A percentile compares a stretch with the other conserved stretches of the same genome.
Evolutionary conservation across 1,284 basidiomycete genomes (phyloP).

Genomic region (Leccinum proximum): DNA sequence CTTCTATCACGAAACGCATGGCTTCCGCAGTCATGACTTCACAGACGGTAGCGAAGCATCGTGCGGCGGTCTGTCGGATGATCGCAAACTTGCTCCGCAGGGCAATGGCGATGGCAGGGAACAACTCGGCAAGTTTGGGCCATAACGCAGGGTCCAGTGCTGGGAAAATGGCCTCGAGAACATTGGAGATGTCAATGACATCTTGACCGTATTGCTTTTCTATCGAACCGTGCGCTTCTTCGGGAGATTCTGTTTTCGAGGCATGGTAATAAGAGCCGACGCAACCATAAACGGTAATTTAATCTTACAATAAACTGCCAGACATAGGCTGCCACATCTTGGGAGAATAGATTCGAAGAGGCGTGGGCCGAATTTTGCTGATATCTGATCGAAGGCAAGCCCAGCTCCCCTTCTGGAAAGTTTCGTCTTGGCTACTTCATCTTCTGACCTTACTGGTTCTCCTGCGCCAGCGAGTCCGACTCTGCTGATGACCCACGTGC

Average conservation of each 20-base stretch:
- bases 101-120: conserved; percentile 75
- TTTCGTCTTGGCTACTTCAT: conserved; percentile 50
- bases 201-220: conserved; percentile 83
- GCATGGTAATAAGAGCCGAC: conserved; percentile 10
- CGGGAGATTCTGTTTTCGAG: conserved; percentile 41
- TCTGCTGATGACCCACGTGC: conserved; percentile 31
- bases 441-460: conserved; percentile 42
- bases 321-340: conserved; percentile 95
- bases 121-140: conserved; percentile 65
- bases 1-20: conserved; percentile 88
- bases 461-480: conserved; percentile 19
- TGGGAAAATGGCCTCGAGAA: conserved; percentile 83
- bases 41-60: conserved; percentile 87
- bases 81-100: conserved; percentile 87
- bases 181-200: conserved; percentile 91
- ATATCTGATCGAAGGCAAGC: conserved; percentile 80
- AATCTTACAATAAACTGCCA: conserved; percentile 60
- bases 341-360: conserved; percentile 75
- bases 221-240: conserved; percentile 58
- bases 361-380: conserved; percentile 70
- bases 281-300: neutral
- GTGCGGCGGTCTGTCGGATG: conserved; percentile 84
- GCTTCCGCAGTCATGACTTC: conserved; percentile 82
- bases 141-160: conserved; percentile 74
- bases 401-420: conserved; percentile 81